Base-by-base conservation (phyloP, 306 rosid genomes). In the Lotus japonicus region DNA sequence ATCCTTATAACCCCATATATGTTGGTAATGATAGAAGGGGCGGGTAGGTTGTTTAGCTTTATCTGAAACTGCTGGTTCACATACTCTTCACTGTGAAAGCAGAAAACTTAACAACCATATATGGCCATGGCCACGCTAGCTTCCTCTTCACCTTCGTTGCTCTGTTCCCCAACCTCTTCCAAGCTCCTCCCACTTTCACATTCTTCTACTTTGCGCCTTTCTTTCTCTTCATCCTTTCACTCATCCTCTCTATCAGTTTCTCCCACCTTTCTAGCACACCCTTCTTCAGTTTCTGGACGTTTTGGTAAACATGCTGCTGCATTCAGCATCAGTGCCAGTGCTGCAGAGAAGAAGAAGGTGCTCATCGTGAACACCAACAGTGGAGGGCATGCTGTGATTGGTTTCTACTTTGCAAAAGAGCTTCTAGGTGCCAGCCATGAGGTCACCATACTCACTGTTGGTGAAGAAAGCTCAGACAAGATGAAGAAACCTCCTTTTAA, bases 401-500 rank as follows among this genome's bases (percentile, higher is more conserved):
- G 97, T 49, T 90, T 94, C 85, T 85, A 90, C 84, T 88, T 90
- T 11, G 92, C 95, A 0, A 90, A 90, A 79, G 83, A 88, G 82
- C 95, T 94, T 78, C 96, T 94, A 57, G 86, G 74, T 61, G 78
- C 87, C 16, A 90, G 92, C 71, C 97, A 90, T 41, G 61, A 85
- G 0, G 97, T 88, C 79, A 90, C 92, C 8, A 51, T 94, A 9
- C 74, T 94, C 60, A 94, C 97, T 15, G 94, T 92, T 64, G 97
- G 97, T 66, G 97, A 89, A 54, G 88, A 90, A 79, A 59, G 77
- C 69, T 92, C 98, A 0, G 97, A 86, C 70, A 88, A 90, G 84
- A 92, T 90, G 97, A 88, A 86, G 83, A 90, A 92, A 72, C 92
- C 96, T 67, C 98, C 97, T 38, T 94, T 88, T 39, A 85, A 44